Conservation (phyloP, 2,329 filamentous ascomycete genomes). For the Westerdykella sp. region DNA sequence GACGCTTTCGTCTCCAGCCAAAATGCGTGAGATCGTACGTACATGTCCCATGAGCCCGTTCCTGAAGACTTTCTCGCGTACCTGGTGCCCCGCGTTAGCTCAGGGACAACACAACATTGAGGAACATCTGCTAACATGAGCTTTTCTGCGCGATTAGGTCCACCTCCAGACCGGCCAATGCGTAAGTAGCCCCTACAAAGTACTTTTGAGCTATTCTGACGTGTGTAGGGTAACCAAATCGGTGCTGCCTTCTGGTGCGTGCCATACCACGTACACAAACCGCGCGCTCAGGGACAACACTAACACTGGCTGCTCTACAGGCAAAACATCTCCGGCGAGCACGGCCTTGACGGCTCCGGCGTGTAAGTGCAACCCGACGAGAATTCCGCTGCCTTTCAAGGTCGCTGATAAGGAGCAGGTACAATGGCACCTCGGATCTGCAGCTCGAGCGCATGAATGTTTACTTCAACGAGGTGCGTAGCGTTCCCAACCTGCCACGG, state of each 20-base stretch:
- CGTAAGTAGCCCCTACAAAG: conserved; percentile 53
- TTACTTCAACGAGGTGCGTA: conserved; percentile 86
- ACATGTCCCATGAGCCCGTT: conserved; percentile 3
- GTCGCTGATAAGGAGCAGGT: conserved; percentile 49
- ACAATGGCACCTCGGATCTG: conserved; percentile 97
- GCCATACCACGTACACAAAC: conserved; percentile 5
- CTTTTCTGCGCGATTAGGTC: conserved; percentile 61
- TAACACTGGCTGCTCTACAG: conserved; percentile 19
- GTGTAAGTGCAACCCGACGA: conserved; percentile 60
- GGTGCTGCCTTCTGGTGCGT: conserved; percentile 98
- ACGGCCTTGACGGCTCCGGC: conserved; percentile 95
- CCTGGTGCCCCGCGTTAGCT: conserved; percentile 38
- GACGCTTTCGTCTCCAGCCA: conserved; percentile 32
- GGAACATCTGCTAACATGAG: conserved; percentile 51
- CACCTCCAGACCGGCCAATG: conserved; percentile 99
- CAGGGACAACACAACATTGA: conserved; percentile 37
- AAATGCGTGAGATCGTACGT: conserved; percentile 66
- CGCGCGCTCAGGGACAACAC: conserved; percentile 6
- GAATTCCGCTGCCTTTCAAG: background rate
- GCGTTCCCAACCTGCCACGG: conserved; percentile 3
- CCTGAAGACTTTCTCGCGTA: conserved; percentile 39
- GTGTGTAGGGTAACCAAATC: conserved; percentile 92
- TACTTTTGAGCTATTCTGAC: conserved; percentile 16
- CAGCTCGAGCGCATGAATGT: conserved; percentile 99
- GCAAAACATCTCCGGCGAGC: conserved; percentile 59